Percentiles rank a stretch among this genome's conserved stretches.
These are phyloP conservation scores for Apostasia shenzhenica DNA, from an alignment of 106 monocot genomes.

Conservation along the genomic window DNA sequence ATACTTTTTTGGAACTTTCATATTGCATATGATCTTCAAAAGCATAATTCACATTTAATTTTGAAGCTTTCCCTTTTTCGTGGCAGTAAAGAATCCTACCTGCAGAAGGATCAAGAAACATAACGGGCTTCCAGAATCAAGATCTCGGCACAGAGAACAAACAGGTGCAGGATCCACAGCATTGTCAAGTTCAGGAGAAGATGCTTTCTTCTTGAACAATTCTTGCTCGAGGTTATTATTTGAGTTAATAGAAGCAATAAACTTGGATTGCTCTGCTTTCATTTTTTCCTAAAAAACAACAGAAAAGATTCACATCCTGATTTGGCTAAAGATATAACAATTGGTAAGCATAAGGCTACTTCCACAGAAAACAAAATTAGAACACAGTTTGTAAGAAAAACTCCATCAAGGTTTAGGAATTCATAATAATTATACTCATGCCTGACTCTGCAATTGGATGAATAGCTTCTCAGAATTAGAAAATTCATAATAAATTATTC, in stretches of 20 bases:
- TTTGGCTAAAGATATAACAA: too few species aligned
- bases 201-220: constrained; percentile 19
- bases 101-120: constrained; percentile 87
- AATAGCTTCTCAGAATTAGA: too few species aligned
- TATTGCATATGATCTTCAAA: too few species aligned
- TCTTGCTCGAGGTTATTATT: constrained; percentile 25
- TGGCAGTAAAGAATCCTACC: constrained; percentile 28
- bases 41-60: too few species aligned
- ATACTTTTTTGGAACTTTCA: too few species aligned
- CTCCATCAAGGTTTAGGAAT: too few species aligned
- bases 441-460: too few species aligned
- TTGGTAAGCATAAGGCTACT: too few species aligned
- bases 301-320: not conserved
- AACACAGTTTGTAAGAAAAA: too few species aligned
- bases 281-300: constrained; percentile 60
- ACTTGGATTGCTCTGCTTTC: constrained; percentile 82
- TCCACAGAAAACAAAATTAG: too few species aligned
- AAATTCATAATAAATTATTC: too few species aligned
- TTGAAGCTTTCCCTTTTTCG: not conserved
- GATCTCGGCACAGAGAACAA: constrained; percentile 79
- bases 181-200: constrained; percentile 5
- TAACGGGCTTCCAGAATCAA: constrained; percentile 60
- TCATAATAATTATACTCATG: too few species aligned
- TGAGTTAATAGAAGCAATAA: constrained; percentile 47
- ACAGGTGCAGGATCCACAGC: constrained; percentile 46